These are phyloP conservation scores for Metschnikowia rubicola DNA, from an alignment of 805 yeast genomes.

Conservation along the genomic window DNA sequence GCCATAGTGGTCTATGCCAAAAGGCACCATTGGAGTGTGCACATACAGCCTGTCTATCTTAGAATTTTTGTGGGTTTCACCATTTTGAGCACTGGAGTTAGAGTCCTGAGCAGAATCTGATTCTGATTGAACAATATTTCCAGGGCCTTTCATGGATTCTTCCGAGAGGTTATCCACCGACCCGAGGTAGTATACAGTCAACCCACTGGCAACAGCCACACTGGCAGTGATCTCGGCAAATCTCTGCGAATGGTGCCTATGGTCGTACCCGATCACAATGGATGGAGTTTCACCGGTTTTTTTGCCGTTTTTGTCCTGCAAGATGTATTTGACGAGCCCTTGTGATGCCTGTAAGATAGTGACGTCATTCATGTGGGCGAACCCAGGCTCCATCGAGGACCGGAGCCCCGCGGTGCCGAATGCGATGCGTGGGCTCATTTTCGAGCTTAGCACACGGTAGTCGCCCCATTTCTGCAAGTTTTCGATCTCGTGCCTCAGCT, in stretches of 20 bases:
- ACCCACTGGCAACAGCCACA: constrained; percentile 65
- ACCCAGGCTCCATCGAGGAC: constrained; percentile 87
- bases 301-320: constrained; percentile 13
- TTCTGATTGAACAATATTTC: neutral
- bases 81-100: neutral
- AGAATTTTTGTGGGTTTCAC: neutral
- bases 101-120: neutral
- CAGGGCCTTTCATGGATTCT: constrained; percentile 16
- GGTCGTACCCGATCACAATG: constrained; percentile 89
- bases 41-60: constrained; percentile 26
- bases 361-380: constrained; percentile 81
- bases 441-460: constrained; percentile 44
- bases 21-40: constrained; percentile 94
- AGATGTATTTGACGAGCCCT: constrained; percentile 59
- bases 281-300: constrained; percentile 13
- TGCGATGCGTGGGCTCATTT: constrained; percentile 58
- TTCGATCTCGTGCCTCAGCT: constrained; percentile 55
- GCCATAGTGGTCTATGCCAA: constrained; percentile 57
- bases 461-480: constrained; percentile 37
- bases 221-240: constrained; percentile 80
- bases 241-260: constrained; percentile 71
- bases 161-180: constrained; percentile 31
- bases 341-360: constrained; percentile 90
- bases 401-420: constrained; percentile 96
- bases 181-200: constrained; percentile 64